These are phyloP conservation scores for Brassica napus DNA, from an alignment of 345 rosid genomes.

Conservation along the genomic window Da-Ae NC_063435.1:6100501-6101000, in stretches of 20 bases:
- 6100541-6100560: conserved; percentile 97
- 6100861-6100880: background rate
- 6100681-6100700: conserved; percentile 91
- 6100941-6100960: background rate
- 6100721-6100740: conserved; percentile 90
- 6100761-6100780: conserved; percentile 94
- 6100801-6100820: conserved; percentile 90
- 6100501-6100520: conserved; percentile 94
- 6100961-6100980: background rate
- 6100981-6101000: background rate
- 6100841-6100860: background rate
- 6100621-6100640: background rate
- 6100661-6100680: conserved; percentile 66
- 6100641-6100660: background rate
- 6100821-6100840: conserved; percentile 46
- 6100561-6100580: conserved; percentile 85
- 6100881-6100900: background rate
- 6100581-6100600: conserved; percentile 67
- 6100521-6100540: conserved; percentile 86
- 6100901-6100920: background rate
- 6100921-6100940: no score
- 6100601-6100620: background rate
- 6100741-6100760: conserved; percentile 98
- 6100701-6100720: conserved; percentile 88
- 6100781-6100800: conserved; percentile 95